phyloP scores from a whole-genome alignment of 306 rosid species.

The Castanospermum australe region DNA sequence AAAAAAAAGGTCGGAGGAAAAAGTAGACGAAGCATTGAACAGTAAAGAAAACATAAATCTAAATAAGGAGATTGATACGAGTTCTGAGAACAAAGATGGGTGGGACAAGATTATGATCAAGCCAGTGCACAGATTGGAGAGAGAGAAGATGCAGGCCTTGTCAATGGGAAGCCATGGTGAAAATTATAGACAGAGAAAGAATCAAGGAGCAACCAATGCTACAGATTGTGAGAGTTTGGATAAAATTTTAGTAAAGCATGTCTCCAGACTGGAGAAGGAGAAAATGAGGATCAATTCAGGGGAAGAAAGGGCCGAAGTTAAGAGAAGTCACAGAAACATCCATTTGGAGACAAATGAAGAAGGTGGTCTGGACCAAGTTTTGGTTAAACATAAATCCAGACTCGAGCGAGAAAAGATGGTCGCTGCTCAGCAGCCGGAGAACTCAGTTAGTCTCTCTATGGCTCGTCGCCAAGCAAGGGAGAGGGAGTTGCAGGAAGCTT shows the following conservation, averaged over 20 bases:
- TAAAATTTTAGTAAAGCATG: constrained; percentile 72
- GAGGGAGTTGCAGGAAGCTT: constrained; percentile 73
- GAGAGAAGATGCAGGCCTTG: constrained; percentile 60
- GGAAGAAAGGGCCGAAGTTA: constrained; percentile 40
- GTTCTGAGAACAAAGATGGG: constrained; percentile 44
- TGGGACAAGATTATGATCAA: constrained; percentile 64
- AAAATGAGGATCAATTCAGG: constrained; percentile 46
- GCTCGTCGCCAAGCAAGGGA: constrained; percentile 79
- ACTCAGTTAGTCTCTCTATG: constrained; percentile 35
- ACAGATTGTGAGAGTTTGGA: constrained; percentile 71
- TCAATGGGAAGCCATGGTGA: constrained; percentile 36
- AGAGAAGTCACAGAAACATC: constrained; percentile 36
- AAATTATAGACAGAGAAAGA: constrained; percentile 37
- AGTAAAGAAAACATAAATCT: constrained; percentile 61
- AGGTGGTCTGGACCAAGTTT: constrained; percentile 61
- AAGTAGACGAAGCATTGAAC: constrained; percentile 37
- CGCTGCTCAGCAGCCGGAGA: constrained; percentile 57
- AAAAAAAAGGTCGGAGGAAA: constrained; percentile 23
- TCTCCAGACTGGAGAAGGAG: constrained; percentile 81
- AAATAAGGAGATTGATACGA: constrained; percentile 19
- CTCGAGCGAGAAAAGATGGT: constrained; percentile 75
- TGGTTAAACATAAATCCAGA: constrained; percentile 70
- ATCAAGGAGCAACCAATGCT: constrained; percentile 31
- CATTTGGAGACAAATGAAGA: constrained; percentile 33
- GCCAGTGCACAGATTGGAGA: constrained; percentile 67